These are phyloP conservation scores for Ceratocystis cubensis DNA, from an alignment of 2,329 filamentous ascomycete species.

Conservation along the genomic window DNA sequence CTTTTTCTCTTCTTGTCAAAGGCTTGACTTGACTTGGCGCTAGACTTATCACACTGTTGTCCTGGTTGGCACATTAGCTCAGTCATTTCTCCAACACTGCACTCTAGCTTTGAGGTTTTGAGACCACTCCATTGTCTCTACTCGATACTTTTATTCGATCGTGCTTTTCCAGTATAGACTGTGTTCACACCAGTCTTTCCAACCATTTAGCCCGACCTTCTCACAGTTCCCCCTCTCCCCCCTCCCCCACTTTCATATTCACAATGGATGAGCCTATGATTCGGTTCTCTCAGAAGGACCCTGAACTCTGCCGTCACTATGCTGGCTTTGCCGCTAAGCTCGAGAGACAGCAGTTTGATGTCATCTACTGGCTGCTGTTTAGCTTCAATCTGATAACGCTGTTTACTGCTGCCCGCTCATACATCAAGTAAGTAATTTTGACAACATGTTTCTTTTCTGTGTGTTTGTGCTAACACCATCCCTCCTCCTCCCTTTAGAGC, in stretches of 20 bases:
- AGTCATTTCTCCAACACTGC: not conserved
- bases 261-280: conserved; percentile 8
- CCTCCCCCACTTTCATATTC: not conserved
- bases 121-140: not conserved
- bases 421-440: conserved; percentile 29
- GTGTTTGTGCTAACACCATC: not conserved
- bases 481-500: conserved; percentile 24
- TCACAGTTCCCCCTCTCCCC: not conserved
- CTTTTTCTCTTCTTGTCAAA: not conserved
- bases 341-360: conserved; percentile 33
- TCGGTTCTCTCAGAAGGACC: conserved; percentile 23
- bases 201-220: not conserved
- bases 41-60: conserved; percentile 2
- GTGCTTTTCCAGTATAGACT: too few relatives aligned
- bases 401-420: conserved; percentile 34
- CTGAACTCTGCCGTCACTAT: conserved; percentile 30
- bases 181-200: too few relatives aligned
- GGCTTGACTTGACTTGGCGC: not conserved
- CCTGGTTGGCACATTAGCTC: conserved; percentile 1
- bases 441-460: not conserved
- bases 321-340: conserved; percentile 36
- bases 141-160: not conserved
- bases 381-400: conserved; percentile 34
- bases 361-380: conserved; percentile 38
- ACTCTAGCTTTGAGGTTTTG: not conserved